phyloP scores from a whole-genome alignment of 495 filamentous ascomycete species.

The Tuber magnatum region DNA sequence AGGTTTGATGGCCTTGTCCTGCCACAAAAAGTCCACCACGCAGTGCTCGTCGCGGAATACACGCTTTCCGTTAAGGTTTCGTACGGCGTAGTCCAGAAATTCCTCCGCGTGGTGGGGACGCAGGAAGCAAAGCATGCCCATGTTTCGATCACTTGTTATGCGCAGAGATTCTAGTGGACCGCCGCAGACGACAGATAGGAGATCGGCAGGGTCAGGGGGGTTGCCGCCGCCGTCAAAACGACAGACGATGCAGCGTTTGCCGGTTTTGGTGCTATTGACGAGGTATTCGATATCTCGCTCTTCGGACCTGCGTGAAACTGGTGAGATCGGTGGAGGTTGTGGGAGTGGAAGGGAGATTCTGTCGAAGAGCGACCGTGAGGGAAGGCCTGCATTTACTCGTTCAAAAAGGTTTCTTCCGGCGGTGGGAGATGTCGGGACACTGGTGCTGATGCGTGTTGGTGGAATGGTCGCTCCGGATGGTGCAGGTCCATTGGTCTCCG shows the following conservation, averaged over 20 bases:
- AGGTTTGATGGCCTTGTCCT: conserved; percentile 22
- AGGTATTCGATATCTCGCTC: conserved; percentile 27
- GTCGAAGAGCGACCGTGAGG: conserved; percentile 27
- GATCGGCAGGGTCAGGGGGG: conserved; percentile 18
- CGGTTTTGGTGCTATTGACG: conserved; percentile 6
- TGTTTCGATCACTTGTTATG: conserved; percentile 21
- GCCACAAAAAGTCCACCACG: conserved; percentile 27
- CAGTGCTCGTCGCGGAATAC: conserved; percentile 7
- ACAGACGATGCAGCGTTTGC: conserved; percentile 23
- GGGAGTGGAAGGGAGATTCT: conserved; percentile 16
- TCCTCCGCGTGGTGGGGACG: conserved; percentile 20
- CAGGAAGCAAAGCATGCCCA: conserved; percentile 30
- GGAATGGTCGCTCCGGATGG: neutral
- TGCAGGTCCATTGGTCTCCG: neutral
- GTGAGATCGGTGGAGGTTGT: conserved; percentile 5
- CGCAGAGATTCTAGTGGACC: conserved; percentile 25
- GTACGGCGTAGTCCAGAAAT: conserved; percentile 21
- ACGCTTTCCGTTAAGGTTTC: conserved; percentile 17
- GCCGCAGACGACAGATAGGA: conserved; percentile 25
- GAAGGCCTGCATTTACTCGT: neutral
- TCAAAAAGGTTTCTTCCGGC: neutral
- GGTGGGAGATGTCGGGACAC: neutral
- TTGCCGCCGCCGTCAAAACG: conserved; percentile 18
- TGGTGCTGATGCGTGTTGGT: neutral
- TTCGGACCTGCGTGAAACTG: conserved; percentile 22